Conservation (phyloP, 2,329 filamentous ascomycete genomes). For the Albophoma yamanashiensis region DNA sequence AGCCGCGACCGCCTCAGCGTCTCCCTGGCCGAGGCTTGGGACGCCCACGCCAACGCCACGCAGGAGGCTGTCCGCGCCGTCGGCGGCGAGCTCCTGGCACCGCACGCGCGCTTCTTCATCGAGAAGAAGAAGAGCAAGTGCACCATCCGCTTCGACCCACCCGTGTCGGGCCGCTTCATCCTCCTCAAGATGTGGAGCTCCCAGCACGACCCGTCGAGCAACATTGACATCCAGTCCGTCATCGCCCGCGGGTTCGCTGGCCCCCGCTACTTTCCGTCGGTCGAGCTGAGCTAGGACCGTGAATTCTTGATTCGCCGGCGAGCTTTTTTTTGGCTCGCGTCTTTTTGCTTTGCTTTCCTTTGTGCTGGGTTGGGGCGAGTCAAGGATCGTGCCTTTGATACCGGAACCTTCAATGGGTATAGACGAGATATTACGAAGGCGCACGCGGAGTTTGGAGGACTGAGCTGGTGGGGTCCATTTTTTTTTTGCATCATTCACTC, state of each 20-base stretch:
- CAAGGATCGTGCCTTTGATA: background rate
- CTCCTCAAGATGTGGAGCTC: conserved; percentile 87
- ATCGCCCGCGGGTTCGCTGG: conserved; percentile 77
- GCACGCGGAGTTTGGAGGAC: background rate
- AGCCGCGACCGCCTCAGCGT: conserved; percentile 8
- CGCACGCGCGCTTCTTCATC: conserved; percentile 76
- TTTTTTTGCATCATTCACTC: background rate
- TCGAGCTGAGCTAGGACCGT: conserved; percentile 42
- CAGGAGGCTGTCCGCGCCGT: conserved; percentile 47
- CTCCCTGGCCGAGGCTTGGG: conserved; percentile 24
- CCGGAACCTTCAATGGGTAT: background rate
- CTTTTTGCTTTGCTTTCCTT: background rate
- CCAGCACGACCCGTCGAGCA: conserved; percentile 49
- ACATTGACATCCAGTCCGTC: conserved; percentile 85
- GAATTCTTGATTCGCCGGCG: background rate
- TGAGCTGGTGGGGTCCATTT: background rate
- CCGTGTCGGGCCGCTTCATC: conserved; percentile 72
- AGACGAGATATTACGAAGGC: background rate
- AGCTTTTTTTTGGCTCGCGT: background rate
- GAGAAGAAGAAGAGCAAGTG: conserved; percentile 74
- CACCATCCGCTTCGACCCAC: conserved; percentile 75
- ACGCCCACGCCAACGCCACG: conserved; percentile 40
- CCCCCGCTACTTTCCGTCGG: conserved; percentile 69
- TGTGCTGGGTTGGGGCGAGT: background rate
- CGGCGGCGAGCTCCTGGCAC: conserved; percentile 52